A percentile compares a stretch with the other conserved stretches of the same genome.
phyloP scores from a whole-genome alignment of 805 yeast genomes.

The Lachancea thermotolerans region DNA sequence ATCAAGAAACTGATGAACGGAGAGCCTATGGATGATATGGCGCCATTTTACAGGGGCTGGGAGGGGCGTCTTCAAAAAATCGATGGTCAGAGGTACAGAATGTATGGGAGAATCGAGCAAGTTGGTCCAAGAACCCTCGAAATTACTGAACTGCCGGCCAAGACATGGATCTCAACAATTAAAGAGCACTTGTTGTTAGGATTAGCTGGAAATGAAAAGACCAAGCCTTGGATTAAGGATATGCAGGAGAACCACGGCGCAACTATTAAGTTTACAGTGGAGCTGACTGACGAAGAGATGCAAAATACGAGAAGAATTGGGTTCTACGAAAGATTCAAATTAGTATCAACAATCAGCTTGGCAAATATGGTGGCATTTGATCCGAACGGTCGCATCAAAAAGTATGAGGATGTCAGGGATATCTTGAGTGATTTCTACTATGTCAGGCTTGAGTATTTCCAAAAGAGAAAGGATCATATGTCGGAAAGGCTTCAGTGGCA shows the following conservation, averaged over 20 bases:
- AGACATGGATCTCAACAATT: slow-evolving; percentile 86
- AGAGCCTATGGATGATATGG: slow-evolving; percentile 63
- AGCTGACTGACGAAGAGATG: slow-evolving; percentile 76
- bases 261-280: slow-evolving; percentile 72
- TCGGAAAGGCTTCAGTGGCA: slow-evolving; percentile 64
- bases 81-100: slow-evolving; percentile 61
- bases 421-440: slow-evolving; percentile 79
- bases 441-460: slow-evolving; percentile 84
- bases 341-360: slow-evolving; percentile 58
- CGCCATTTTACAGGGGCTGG: slow-evolving; percentile 97
- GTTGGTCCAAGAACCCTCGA: slow-evolving; percentile 73
- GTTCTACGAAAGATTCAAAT: slow-evolving; percentile 74
- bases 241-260: slow-evolving; percentile 90
- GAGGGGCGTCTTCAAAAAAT: slow-evolving; percentile 66
- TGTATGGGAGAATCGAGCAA: slow-evolving; percentile 76
- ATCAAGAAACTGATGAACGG: slow-evolving; percentile 66
- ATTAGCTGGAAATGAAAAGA: slow-evolving; percentile 66
- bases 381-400: slow-evolving; percentile 77
- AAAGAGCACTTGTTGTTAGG: slow-evolving; percentile 78
- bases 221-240: slow-evolving; percentile 82
- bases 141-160: slow-evolving; percentile 88
- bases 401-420: slow-evolving; percentile 67
- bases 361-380: slow-evolving; percentile 96
- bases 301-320: slow-evolving; percentile 67
- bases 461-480: slow-evolving; percentile 79